Base-by-base conservation (phyloP, 345 rosid species). In the Isatis tinctoria region DNA sequence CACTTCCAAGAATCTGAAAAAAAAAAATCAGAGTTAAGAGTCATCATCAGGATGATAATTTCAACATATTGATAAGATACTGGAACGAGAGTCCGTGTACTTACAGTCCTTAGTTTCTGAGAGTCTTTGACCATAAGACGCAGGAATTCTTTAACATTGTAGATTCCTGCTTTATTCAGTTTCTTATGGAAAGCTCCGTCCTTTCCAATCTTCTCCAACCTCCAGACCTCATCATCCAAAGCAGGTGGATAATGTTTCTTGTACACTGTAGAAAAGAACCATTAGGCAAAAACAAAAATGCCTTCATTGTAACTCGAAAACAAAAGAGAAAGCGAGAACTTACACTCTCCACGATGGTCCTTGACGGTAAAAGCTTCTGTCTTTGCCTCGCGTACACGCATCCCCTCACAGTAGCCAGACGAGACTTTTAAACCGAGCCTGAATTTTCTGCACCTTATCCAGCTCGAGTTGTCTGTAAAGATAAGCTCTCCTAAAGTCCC, bases 201-300 rank as follows among this genome's bases (percentile, higher is more conserved):
- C 70, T 95, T 95, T 24, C 98, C 99, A 48, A 92, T 92, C 79
- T 95, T 95, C 82, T 95, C 98, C 84, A 95, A 75, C 78, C 99
- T 85, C 98, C 99, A 95, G 8, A 95, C 96, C 53, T 95, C 97
- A 82, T 95, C 99, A 75, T 80, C 75, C 60, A 89, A 65, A 20
- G 93, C 87, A 60, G 97, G 99, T 7, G 99, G 99, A 53, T 95
- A 95, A 78, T 95, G 98, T 82, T 95, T 95, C 86, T 95, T 95
- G 83, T 95, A 95, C 63, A 90, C 99, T 95, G 84, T 20, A 51
- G 40, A 44, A 12, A 32, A n/a, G 11, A 26, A 6, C 45, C 61
- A 49, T 48, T 57, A 28, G 54, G 37, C 11, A 1, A 17, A 18
- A 47, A 9, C 9, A 47, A 17, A 18, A 20, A 49, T 17, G 51